Evolutionary conservation across 2,329 filamentous ascomycete species (phyloP), one percentile per base, ranked within the genome.

Genomic region (Penicillium occitanis): DNA sequence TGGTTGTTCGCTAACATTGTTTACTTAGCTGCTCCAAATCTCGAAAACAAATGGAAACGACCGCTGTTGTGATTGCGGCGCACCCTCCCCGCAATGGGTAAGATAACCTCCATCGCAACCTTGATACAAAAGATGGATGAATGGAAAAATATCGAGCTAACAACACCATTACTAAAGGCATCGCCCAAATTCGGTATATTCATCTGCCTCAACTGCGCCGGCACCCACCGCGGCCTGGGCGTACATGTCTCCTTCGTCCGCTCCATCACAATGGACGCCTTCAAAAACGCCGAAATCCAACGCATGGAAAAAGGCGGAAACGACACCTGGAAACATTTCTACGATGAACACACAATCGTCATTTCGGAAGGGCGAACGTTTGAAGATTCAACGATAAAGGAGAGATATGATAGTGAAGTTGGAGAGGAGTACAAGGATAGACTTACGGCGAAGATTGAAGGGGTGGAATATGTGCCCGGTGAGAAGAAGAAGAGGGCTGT

Each of bases 241-340:
- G 95, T 99, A 42, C 95, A 99, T 83, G 97, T 99, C 79, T 97
- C 93, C 77, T 99, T 99, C 81, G 93, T 99, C 70, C 91, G 95
- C 67, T 95, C 91, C 74, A 95, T 98, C 75, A 97, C 92, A 68
- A 99, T 99, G 95, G 95, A 99, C 82, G 93, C 93, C 66, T 98
- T 99, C 84, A 99, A 99, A 79, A 87, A 88, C 70, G 86, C 87
- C 73, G 95, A 99, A 80, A 94, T 98, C 74, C 90, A 92, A 79
- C 90, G 93, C 71, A 98, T 99, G 95, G 88, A 93, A 67, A 84
- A 91, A 25, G 95, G 94, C 55, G 95, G 95, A 63, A 99, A 99
- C 80, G 88, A 90, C 68, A 86, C 88, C 17, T 98, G 93, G 90
- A 90, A 90, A 71, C 83, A 86, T 28, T 98, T 97, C 81, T 99